Conservation (phyloP, 2,329 filamentous ascomycete species). For the Akanthomyces lecanii region DNA sequence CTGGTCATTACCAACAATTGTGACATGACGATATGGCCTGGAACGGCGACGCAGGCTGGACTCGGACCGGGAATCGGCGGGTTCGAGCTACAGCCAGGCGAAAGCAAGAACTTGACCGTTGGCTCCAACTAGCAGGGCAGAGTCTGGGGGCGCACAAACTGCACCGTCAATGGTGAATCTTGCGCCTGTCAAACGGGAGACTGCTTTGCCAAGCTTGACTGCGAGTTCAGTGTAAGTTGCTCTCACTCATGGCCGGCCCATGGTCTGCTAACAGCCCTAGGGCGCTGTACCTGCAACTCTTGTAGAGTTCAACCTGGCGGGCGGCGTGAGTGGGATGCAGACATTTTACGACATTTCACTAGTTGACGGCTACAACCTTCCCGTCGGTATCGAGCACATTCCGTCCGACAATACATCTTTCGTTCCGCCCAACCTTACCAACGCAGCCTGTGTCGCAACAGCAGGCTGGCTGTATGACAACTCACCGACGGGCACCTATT, state of each 20-base stretch:
- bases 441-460: slow-evolving; percentile 72
- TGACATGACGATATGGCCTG: slow-evolving; percentile 68
- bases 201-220: slow-evolving; percentile 67
- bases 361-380: slow-evolving; percentile 81
- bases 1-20: slow-evolving; percentile 71
- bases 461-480: slow-evolving; percentile 54
- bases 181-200: slow-evolving; percentile 72
- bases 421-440: slow-evolving; percentile 72
- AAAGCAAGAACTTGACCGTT: slow-evolving; percentile 59
- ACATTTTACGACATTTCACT: slow-evolving; percentile 82
- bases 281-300: slow-evolving; percentile 71
- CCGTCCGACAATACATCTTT: slow-evolving; percentile 58
- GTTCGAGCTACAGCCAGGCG: slow-evolving; percentile 60
- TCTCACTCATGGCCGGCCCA: not conserved
- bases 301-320: slow-evolving; percentile 74
- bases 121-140: slow-evolving; percentile 74
- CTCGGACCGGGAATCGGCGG: slow-evolving; percentile 62
- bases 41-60: slow-evolving; percentile 68
- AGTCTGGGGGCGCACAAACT: slow-evolving; percentile 81
- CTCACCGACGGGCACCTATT: slow-evolving; percentile 51
- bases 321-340: slow-evolving; percentile 55
- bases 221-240: slow-evolving; percentile 59
- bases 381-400: slow-evolving; percentile 59
- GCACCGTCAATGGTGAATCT: slow-evolving; percentile 65
- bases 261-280: slow-evolving; percentile 35